Evolutionary conservation across 495 filamentous ascomycete species (phyloP).

Genomic region (Cryomyces minteri): DNA sequence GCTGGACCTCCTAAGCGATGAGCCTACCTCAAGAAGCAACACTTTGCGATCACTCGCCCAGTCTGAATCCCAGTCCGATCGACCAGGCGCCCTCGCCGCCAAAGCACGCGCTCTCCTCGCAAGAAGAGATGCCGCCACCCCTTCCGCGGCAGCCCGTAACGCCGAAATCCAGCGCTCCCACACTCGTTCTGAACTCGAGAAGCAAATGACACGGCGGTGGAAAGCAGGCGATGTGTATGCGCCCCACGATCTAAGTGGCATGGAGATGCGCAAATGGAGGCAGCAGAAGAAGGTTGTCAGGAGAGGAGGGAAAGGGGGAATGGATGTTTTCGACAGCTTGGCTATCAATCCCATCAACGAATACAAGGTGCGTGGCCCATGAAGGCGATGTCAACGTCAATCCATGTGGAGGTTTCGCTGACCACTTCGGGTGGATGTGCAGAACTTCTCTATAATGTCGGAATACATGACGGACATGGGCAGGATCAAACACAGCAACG

Average conservation of each 20-base stretch:
- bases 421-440: not conserved
- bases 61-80: no score
- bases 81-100: no score
- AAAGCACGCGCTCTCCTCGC: no score
- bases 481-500: slow-evolving; percentile 52
- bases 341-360: slow-evolving; percentile 64
- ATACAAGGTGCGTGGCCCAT: slow-evolving; percentile 48
- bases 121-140: no score
- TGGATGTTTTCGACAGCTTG: slow-evolving; percentile 65
- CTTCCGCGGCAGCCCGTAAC: no score
- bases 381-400: not conserved
- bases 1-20: no score
- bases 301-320: slow-evolving; percentile 13
- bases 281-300: slow-evolving; percentile 39
- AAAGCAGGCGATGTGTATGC: slow-evolving; percentile 67
- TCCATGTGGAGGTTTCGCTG: not conserved
- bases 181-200: slow-evolving; percentile 2
- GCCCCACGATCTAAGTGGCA: slow-evolving; percentile 64
- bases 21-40: no score
- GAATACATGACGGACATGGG: slow-evolving; percentile 77
- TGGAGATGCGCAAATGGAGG: slow-evolving; percentile 40
- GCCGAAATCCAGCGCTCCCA: no score
- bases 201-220: slow-evolving; percentile 32
- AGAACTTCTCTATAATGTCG: slow-evolving; percentile 89
- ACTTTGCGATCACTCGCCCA: no score